Evolutionary conservation across 1,284 basidiomycete genomes (phyloP), one percentile per base, ranked within the genome.

Genomic region (Ustilago tritici): DNA sequence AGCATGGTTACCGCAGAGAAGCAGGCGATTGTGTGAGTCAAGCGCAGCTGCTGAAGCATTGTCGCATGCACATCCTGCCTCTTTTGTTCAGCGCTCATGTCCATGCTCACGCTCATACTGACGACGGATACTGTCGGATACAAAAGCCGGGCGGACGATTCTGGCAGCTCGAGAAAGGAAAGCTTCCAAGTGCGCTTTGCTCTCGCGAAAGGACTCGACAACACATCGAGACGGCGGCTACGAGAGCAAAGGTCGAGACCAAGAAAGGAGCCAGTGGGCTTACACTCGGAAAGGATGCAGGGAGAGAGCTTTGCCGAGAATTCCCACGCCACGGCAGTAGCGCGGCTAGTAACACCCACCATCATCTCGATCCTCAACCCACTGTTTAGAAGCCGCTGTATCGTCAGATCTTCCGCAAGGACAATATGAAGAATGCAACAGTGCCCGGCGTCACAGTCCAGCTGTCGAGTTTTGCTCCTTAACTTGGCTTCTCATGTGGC

Each of bases 281-380:
- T n/a, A 31, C 31, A 36, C 52, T 38, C 54, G 31, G 31, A 46
- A 15, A 61, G 31, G 28, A 50, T 50, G 49, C 49, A 31, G 28
- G 49, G 31, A 50, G 49, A 43, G 40, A 14, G 28, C 54, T 56
- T 56, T 56, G 54, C 54, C 54, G 54, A 56, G 54, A 28, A 40
- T 54, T 28, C 23, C 40, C 11, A 41, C 17, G 40, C 12, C 40
- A 41, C 4, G 23, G 23, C 23, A 28, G 23, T 28, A 28, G 23
- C 23, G 23, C 23, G 23, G 23, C 23, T 28, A 28, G 23, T 28
- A 28, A 28, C 23, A 3, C 23, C 3, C 23, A 28, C 23, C 23
- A 28, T 28, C 23, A 28, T 28, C 23, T 28, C 23, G 23, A 28
- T 28, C 23, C 3, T 3, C 23, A 28, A 28, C 23, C 23, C 23